A percentile compares a stretch with the other conserved stretches of the same genome.
phyloP scores from a whole-genome alignment of 139 green algal species.

The Coelastrella sp. region DNA sequence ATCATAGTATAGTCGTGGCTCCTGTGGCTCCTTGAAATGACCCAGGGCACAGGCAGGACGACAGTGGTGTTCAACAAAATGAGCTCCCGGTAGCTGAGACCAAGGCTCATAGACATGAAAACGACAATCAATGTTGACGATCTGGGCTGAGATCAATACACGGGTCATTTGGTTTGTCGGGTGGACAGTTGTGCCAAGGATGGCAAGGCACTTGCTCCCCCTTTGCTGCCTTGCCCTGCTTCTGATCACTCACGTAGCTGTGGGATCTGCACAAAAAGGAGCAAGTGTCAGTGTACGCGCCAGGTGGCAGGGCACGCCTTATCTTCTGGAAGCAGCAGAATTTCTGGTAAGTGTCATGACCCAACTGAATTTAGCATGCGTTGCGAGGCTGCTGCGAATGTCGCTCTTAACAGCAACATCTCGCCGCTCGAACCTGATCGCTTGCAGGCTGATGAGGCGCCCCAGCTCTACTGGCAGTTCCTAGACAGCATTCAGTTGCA shows the following conservation, averaged over 20 bases:
- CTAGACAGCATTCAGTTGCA: conserved; percentile 34
- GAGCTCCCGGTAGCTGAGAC: too few species aligned
- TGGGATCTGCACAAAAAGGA: conserved; percentile 46
- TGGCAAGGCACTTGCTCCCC: background rate
- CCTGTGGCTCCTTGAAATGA: too few species aligned
- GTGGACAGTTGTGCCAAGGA: background rate
- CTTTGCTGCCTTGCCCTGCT: conserved; percentile 22
- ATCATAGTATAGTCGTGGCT: too few species aligned
- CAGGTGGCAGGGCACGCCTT: conserved; percentile 72
- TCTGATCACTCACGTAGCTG: background rate
- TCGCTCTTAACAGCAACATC: too few species aligned
- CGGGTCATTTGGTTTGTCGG: too few species aligned
- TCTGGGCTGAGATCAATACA: too few species aligned
- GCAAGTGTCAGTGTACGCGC: conserved; percentile 67
- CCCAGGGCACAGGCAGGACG: too few species aligned
- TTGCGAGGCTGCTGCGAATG: background rate
- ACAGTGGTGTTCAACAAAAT: too few species aligned
- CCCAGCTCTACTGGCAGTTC: conserved; percentile 64
- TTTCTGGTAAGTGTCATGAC: conserved; percentile 71
- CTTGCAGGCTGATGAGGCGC: conserved; percentile 64
- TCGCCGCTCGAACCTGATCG: too few species aligned
- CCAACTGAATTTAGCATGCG: background rate
- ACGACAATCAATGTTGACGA: too few species aligned
- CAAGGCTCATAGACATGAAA: too few species aligned
- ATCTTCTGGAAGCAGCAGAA: conserved; percentile 78